Conservation (phyloP, 352 stramenopile genomes). For the Halophytophthora polymorphica region DNA sequence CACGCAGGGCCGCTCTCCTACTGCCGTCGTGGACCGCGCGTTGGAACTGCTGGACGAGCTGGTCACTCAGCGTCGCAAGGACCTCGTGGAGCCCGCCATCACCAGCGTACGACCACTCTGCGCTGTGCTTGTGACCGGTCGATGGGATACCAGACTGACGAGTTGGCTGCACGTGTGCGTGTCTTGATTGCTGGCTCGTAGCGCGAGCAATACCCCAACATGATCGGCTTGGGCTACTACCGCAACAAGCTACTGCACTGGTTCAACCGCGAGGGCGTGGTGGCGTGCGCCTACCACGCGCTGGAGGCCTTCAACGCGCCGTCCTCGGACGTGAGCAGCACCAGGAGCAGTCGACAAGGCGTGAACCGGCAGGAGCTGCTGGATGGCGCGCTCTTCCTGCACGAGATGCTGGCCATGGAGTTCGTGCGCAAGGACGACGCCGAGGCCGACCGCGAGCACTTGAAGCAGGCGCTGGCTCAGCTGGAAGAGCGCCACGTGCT, state of each 20-base stretch:
- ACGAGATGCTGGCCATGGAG: slow-evolving; percentile 77
- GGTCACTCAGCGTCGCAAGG: slow-evolving; percentile 65
- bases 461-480: slow-evolving; percentile 38
- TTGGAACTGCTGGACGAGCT: slow-evolving; percentile 69
- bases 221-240: slow-evolving; percentile 86
- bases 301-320: slow-evolving; percentile 41
- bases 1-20: slow-evolving; percentile 62
- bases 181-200: too few relatives aligned
- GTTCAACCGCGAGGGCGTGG: slow-evolving; percentile 79
- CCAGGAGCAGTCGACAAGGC: slow-evolving; percentile 7
- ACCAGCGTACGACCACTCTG: slow-evolving; percentile 39
- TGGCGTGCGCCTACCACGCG: slow-evolving; percentile 74
- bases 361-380: slow-evolving; percentile 54
- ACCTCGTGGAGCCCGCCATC: slow-evolving; percentile 78
- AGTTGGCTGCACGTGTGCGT: slow-evolving; percentile 6
- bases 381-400: slow-evolving; percentile 60
- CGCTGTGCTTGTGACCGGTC: not conserved
- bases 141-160: slow-evolving; percentile 9
- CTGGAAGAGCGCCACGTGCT: slow-evolving; percentile 44
- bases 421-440: slow-evolving; percentile 71
- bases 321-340: slow-evolving; percentile 13
- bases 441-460: slow-evolving; percentile 35
- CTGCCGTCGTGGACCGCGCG: slow-evolving; percentile 64
- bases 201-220: slow-evolving; percentile 81
- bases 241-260: slow-evolving; percentile 87